Evolutionary conservation across 1,139 yeast genomes (phyloP).

Genomic region (Debaryomyces sp.): DNA sequence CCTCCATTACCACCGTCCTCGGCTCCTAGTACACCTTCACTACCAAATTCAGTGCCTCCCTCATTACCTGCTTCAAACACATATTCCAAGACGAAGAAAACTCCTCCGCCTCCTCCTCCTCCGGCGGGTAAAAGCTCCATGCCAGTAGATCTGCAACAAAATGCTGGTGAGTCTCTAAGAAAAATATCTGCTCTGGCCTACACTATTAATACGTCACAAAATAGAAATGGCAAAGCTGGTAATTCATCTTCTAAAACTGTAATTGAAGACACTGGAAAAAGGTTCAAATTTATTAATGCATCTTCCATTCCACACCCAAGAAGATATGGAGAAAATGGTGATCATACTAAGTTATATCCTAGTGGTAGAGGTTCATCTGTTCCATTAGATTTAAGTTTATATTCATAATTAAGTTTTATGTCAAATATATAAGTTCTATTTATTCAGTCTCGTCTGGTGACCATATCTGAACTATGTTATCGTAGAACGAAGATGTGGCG

Average conservation of each 20-base stretch:
- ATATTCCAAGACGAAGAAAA: conserved; percentile 13
- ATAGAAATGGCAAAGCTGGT: conserved; percentile 18
- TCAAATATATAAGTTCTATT: conserved; percentile 1
- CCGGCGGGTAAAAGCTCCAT: conserved; percentile 19
- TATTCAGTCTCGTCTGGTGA: conserved; percentile 20
- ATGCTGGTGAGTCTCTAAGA: conserved; percentile 52
- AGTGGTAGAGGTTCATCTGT: conserved; percentile 96
- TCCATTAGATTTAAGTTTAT: conserved; percentile 66
- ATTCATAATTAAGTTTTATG: conserved; percentile 6
- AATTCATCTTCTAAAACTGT: conserved; percentile 30
- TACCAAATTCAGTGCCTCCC: conserved; percentile 12
- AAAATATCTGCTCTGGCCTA: conserved; percentile 61
- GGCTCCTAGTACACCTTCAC: conserved; percentile 8
- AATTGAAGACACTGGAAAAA: conserved; percentile 63
- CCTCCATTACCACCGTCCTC: conserved; percentile 14
- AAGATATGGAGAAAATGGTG: conserved; percentile 55
- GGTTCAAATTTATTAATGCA: conserved; percentile 73
- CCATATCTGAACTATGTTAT: conserved; percentile 80
- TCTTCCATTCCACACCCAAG: conserved; percentile 83
- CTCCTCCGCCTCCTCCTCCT: conserved; percentile 43
- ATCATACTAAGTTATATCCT: conserved; percentile 75
- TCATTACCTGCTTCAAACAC: conserved; percentile 9
- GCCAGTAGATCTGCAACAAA: conserved; percentile 45
- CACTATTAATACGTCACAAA: conserved; percentile 42
- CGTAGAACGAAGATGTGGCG: conserved; percentile 91